Conservation (phyloP, 2,329 filamentous ascomycete species). For the Phyllosticta paracitricarpa region DNA sequence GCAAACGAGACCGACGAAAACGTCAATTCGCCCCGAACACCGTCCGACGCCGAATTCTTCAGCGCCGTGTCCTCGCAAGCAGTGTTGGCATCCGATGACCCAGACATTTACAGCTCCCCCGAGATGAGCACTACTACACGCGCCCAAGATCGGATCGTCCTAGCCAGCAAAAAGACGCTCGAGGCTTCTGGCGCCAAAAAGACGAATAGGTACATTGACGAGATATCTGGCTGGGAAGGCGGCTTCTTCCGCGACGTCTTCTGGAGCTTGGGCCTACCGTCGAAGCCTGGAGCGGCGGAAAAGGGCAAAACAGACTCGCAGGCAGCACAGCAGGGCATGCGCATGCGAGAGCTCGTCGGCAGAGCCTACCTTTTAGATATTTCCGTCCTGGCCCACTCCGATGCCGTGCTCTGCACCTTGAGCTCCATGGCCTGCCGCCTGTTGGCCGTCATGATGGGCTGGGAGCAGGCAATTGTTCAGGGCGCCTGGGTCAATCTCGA, state of each 20-base stretch:
- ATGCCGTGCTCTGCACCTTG: slow-evolving; percentile 66
- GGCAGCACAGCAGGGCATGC: slow-evolving; percentile 42
- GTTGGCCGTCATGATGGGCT: slow-evolving; percentile 78
- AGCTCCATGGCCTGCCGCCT: slow-evolving; percentile 59
- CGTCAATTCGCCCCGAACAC: not conserved
- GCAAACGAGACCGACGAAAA: slow-evolving; percentile 12
- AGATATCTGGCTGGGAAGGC: slow-evolving; percentile 77
- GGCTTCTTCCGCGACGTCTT: slow-evolving; percentile 78
- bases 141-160: slow-evolving; percentile 66
- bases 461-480: slow-evolving; percentile 43
- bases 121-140: slow-evolving; percentile 49
- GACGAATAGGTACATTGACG: slow-evolving; percentile 56
- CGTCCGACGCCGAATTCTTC: not conserved
- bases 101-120: slow-evolving; percentile 56
- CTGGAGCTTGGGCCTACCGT: slow-evolving; percentile 56
- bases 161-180: slow-evolving; percentile 55
- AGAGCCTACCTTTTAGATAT: slow-evolving; percentile 77
- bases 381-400: slow-evolving; percentile 58
- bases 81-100: slow-evolving; percentile 72
- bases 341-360: slow-evolving; percentile 63
- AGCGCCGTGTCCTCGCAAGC: slow-evolving; percentile 32
- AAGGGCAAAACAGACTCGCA: slow-evolving; percentile 16
- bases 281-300: slow-evolving; percentile 31
- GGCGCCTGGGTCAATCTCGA: slow-evolving; percentile 14
- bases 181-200: slow-evolving; percentile 27